Evolutionary conservation across 2,329 filamentous ascomycete genomes (phyloP).

Genomic region (Pseudogymnoascus sp.): DNA sequence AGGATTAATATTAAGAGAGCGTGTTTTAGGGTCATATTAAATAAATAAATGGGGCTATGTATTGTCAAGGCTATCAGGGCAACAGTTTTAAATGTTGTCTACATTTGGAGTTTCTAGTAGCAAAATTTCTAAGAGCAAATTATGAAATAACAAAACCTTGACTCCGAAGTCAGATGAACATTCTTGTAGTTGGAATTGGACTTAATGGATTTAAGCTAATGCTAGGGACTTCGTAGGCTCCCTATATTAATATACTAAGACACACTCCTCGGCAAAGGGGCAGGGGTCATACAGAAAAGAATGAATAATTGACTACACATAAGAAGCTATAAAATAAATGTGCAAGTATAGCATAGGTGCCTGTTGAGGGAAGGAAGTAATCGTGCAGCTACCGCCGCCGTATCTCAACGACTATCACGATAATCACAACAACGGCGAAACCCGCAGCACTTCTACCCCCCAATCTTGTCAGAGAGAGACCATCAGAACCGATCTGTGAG

Average conservation of each 20-base stretch:
- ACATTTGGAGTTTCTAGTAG: not conserved
- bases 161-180: not conserved
- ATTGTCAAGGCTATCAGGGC: not conserved
- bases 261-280: not conserved
- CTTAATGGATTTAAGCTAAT: not conserved
- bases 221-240: not conserved
- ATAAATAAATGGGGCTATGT: not conserved
- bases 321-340: too few relatives aligned
- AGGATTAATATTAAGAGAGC: conserved; percentile 11
- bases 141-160: not conserved
- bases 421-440: not conserved
- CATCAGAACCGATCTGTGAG: not conserved
- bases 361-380: not conserved
- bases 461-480: not conserved
- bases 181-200: not conserved
- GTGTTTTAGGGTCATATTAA: conserved; percentile 4
- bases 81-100: not conserved
- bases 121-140: not conserved
- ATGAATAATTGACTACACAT: not conserved
- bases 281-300: not conserved
- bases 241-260: not conserved
- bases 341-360: not conserved
- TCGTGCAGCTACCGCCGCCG: not conserved
- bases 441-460: not conserved
- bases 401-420: not conserved